A percentile compares a stretch with the other conserved stretches of the same genome.
These are phyloP conservation scores for Jimgerdemannia lactiflua DNA, from an alignment of 192 early-diverging fungal genomes.

Conservation along the genomic window DNA sequence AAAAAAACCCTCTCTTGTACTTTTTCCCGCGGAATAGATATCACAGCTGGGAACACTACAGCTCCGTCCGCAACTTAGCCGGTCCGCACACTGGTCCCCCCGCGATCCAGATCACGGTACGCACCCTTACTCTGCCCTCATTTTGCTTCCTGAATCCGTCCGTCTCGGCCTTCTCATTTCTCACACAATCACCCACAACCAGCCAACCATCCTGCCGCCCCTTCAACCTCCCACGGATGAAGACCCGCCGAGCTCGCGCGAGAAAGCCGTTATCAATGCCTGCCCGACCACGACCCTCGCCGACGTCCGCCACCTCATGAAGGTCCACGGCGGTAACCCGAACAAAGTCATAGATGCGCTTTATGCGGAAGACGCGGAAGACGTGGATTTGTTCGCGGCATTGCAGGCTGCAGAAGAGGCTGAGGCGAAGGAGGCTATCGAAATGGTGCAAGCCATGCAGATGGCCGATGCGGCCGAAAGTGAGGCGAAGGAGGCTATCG, in stretches of 20 bases:
- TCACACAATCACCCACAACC: not conserved
- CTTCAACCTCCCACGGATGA: conserved; percentile 24
- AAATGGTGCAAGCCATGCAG: conserved; percentile 26
- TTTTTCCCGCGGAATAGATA: conserved; percentile 36
- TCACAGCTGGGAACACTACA: conserved; percentile 77
- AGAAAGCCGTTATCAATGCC: conserved; percentile 55
- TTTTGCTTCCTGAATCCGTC: conserved; percentile 17
- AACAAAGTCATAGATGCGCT: conserved; percentile 55
- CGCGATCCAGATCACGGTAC: conserved; percentile 41
- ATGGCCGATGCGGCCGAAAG: conserved; percentile 19
- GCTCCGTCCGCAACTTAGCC: conserved; percentile 63
- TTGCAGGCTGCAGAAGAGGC: conserved; percentile 25
- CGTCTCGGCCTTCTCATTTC: no score
- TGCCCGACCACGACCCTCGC: conserved; percentile 45
- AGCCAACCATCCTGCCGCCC: not conserved
- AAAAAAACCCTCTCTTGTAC: not conserved
- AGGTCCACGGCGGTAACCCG: conserved; percentile 37
- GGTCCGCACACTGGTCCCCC: conserved; percentile 64
- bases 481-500: not conserved
- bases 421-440: conserved; percentile 26
- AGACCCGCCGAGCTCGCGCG: conserved; percentile 33
- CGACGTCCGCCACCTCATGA: conserved; percentile 48
- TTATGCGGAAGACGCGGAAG: conserved; percentile 14
- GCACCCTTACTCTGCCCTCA: conserved; percentile 14
- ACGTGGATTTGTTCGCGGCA: conserved; percentile 16